Evolutionary conservation across 164 flowering plant species (phyloP).

Genomic region (Vitis riparia): DNA sequence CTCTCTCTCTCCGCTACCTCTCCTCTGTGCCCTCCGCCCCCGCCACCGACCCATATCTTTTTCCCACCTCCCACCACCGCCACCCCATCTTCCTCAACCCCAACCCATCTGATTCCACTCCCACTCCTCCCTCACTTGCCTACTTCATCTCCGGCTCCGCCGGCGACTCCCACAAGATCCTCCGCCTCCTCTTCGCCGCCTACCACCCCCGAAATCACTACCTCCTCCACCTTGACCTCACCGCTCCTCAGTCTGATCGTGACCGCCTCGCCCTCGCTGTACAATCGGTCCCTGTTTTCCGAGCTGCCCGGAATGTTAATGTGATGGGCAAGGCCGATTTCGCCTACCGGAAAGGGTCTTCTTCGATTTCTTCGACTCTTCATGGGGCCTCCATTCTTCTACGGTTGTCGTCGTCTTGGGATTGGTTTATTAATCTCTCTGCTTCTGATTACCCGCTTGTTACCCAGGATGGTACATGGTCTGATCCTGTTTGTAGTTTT

Average conservation of each 20-base stretch:
- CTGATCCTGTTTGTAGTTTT: conserved; percentile 3
- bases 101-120: conserved; percentile 20
- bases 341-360: conserved; percentile 55
- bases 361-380: conserved; percentile 60
- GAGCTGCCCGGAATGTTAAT: conserved; percentile 65
- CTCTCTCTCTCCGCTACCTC: neutral
- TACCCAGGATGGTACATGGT: conserved; percentile 79
- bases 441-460: conserved; percentile 87
- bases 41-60: conserved; percentile 25
- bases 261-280: conserved; percentile 50
- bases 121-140: conserved; percentile 72
- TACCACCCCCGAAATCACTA: conserved; percentile 82
- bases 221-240: conserved; percentile 77
- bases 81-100: neutral
- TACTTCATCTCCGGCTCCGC: conserved; percentile 72
- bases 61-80: conserved; percentile 15
- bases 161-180: conserved; percentile 53
- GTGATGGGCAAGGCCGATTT: conserved; percentile 76
- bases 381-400: conserved; percentile 82
- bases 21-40: neutral
- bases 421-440: conserved; percentile 81
- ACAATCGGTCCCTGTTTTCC: conserved; percentile 50
- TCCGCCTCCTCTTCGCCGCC: conserved; percentile 65
- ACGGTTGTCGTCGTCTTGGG: conserved; percentile 55
- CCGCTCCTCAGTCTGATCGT: conserved; percentile 54